Evolutionary conservation across 805 yeast species (phyloP).

Genomic region (Lipomyces yamadae): DNA sequence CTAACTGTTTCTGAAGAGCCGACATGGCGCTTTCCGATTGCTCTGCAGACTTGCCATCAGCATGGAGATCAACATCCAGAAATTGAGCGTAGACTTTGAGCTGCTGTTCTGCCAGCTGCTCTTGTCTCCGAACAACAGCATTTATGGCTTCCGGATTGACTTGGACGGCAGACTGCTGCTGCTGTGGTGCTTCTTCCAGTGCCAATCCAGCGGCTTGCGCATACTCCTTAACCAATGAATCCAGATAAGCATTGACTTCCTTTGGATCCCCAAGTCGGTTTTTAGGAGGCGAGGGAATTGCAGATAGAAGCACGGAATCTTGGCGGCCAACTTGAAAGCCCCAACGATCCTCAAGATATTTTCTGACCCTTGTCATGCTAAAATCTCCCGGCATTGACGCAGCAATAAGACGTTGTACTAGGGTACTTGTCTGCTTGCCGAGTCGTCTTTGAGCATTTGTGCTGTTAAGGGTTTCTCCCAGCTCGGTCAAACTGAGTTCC

Average conservation of each 20-base stretch:
- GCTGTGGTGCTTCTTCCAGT: constrained; percentile 61
- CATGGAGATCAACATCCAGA: constrained; percentile 85
- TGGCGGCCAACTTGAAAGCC: constrained; percentile 94
- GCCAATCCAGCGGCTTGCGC: constrained; percentile 81
- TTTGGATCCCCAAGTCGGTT: constrained; percentile 80
- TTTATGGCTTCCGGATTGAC: constrained; percentile 94
- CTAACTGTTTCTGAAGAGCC: constrained; percentile 84
- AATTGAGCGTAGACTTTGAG: constrained; percentile 93
- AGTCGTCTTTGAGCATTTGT: constrained; percentile 83
- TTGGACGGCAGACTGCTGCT: constrained; percentile 74
- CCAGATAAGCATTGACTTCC: constrained; percentile 89
- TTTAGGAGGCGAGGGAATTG: constrained; percentile 88
- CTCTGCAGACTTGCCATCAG: constrained; percentile 82
- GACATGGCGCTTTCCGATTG: constrained; percentile 83
- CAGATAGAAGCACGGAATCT: constrained; percentile 80
- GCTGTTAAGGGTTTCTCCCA: constrained; percentile 86
- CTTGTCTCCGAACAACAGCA: constrained; percentile 70
- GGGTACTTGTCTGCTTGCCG: constrained; percentile 89
- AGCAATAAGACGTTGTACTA: constrained; percentile 87
- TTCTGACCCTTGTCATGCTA: constrained; percentile 86
- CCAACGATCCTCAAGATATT: constrained; percentile 86
- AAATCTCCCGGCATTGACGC: constrained; percentile 99
- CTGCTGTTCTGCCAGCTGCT: constrained; percentile 71
- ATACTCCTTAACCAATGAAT: constrained; percentile 76
- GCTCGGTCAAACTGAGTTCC: constrained; percentile 91